These are phyloP conservation scores for Flaveria bidentis DNA, from an alignment of 129 eudicot species.

Conservation along the genomic window DNA sequence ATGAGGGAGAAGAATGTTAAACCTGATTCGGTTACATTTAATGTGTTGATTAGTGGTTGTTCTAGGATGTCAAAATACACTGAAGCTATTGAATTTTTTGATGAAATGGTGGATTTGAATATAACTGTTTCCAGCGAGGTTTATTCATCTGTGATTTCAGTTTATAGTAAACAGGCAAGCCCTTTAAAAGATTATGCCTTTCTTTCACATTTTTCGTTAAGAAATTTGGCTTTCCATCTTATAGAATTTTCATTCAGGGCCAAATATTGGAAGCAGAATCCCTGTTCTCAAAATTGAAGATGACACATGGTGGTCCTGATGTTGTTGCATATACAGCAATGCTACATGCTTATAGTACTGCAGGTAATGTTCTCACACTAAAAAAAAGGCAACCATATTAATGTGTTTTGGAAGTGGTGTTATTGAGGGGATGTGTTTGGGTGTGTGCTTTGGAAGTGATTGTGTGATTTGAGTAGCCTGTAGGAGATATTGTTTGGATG, in stretches of 20 bases:
- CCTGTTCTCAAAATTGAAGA: conserved; percentile 69
- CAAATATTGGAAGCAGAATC: conserved; percentile 72
- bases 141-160: conserved; percentile 81
- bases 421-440: not conserved
- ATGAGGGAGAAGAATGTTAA: conserved; percentile 74
- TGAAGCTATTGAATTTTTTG: conserved; percentile 73
- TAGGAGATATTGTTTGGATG: not conserved
- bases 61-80: conserved; percentile 75
- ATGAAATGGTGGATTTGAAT: conserved; percentile 62
- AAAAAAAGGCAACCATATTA: not conserved
- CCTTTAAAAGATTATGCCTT: not conserved
- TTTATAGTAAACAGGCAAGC: conserved; percentile 83
- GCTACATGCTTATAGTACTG: conserved; percentile 73
- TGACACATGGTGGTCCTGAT: conserved; percentile 66
- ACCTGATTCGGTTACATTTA: conserved; percentile 86
- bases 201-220: not conserved
- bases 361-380: conserved; percentile 48
- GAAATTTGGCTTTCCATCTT: conserved; percentile 18
- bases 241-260: conserved; percentile 45
- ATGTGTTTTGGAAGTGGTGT: not conserved
- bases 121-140: conserved; percentile 72
- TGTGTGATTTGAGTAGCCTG: not conserved
- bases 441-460: not conserved
- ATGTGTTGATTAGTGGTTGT: conserved; percentile 78
- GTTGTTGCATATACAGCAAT: conserved; percentile 81